These are phyloP conservation scores for Thelonectria discophora DNA, from an alignment of 2,329 filamentous ascomycete genomes.

Conservation along the genomic window DNA sequence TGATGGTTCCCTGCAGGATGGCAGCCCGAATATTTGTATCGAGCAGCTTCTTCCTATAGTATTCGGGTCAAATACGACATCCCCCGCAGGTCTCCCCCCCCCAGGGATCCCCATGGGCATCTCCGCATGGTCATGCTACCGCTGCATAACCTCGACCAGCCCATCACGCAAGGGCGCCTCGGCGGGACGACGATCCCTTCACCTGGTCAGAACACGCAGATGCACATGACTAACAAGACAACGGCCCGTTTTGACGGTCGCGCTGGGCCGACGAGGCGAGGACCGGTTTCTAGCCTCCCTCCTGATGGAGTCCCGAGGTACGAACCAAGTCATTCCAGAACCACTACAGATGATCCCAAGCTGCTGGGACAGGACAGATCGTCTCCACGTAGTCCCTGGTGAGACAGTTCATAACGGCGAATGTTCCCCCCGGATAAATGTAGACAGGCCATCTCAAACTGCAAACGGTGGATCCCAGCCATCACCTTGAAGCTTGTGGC, in stretches of 20 bases:
- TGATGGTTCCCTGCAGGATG: background rate
- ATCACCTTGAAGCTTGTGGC: background rate
- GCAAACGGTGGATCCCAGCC: background rate
- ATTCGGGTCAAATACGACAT: slow-evolving; percentile 17
- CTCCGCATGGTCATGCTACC: slow-evolving; percentile 30
- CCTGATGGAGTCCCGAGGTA: background rate
- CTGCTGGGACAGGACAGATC: background rate
- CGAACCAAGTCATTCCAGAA: background rate
- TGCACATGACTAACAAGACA: slow-evolving; percentile 19
- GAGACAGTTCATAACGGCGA: background rate
- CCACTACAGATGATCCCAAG: background rate
- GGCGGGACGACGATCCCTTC: slow-evolving; percentile 1
- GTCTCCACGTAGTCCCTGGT: background rate
- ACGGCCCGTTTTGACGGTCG: slow-evolving; percentile 21
- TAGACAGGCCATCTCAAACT: background rate
- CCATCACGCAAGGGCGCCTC: slow-evolving; percentile 26
- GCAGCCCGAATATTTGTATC: slow-evolving; percentile 31
- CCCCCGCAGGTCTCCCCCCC: slow-evolving; percentile 23
- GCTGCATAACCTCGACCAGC: background rate
- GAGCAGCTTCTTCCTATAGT: slow-evolving; percentile 12
- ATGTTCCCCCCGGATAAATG: slow-evolving; percentile 2
- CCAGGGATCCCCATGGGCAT: slow-evolving; percentile 25
- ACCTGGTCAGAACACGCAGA: background rate
- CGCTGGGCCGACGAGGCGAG: background rate
- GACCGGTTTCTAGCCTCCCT: background rate